A percentile compares a stretch with the other conserved stretches of the same genome.
Conservation (phyloP, 371 early-diverging fungal species). For the Umbelopsis sp. region DNA sequence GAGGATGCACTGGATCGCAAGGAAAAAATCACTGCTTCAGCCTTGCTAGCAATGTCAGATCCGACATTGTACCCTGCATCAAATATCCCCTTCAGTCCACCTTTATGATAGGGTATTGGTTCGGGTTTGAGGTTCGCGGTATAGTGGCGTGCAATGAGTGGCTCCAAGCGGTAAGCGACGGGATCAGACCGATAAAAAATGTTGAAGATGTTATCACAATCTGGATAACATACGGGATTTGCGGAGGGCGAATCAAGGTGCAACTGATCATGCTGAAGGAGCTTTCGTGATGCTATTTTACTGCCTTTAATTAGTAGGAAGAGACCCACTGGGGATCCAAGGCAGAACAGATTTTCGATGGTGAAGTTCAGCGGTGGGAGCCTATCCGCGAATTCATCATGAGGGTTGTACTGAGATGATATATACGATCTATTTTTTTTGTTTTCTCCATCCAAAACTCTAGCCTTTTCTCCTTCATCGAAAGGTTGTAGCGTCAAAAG, state of each 20-base stretch:
- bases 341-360: slow-evolving; percentile 65
- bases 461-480: slow-evolving; percentile 27
- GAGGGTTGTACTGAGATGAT: slow-evolving; percentile 17
- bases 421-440: neutral
- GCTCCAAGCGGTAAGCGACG: slow-evolving; percentile 75
- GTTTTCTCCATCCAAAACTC: neutral
- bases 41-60: slow-evolving; percentile 68
- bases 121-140: slow-evolving; percentile 64
- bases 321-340: slow-evolving; percentile 82
- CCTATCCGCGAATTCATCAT: slow-evolving; percentile 21
- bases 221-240: slow-evolving; percentile 59
- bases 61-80: slow-evolving; percentile 67
- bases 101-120: slow-evolving; percentile 81
- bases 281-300: slow-evolving; percentile 56
- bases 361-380: slow-evolving; percentile 36
- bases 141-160: slow-evolving; percentile 61
- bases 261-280: slow-evolving; percentile 29
- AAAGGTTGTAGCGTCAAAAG: slow-evolving; percentile 72
- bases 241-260: slow-evolving; percentile 27
- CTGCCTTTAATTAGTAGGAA: slow-evolving; percentile 76
- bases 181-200: slow-evolving; percentile 64
- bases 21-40: slow-evolving; percentile 70
- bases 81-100: slow-evolving; percentile 74
- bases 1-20: slow-evolving; percentile 60
- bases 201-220: slow-evolving; percentile 77